These are phyloP conservation scores for Fusarium tuaranense DNA, from an alignment of 2,329 filamentous ascomycete genomes.

Conservation along the genomic window DNA sequence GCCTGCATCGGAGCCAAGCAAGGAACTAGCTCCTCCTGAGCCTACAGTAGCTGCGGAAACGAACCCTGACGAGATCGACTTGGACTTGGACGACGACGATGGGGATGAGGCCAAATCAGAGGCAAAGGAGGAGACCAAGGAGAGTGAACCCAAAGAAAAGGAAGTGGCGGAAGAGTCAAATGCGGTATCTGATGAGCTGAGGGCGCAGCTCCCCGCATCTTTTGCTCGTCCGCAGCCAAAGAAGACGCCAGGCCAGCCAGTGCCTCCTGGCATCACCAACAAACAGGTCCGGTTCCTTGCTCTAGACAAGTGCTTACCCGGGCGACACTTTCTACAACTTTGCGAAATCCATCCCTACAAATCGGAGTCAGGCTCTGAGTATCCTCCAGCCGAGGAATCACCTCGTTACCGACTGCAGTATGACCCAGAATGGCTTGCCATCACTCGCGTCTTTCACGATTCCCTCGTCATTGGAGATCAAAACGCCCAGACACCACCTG, in stretches of 20 bases:
- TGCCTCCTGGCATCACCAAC: constrained; percentile 81
- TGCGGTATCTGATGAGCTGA: constrained; percentile 71
- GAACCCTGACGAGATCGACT: constrained; percentile 78
- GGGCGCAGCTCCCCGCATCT: constrained; percentile 80
- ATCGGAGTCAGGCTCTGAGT: constrained; percentile 36
- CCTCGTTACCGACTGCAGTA: constrained; percentile 76
- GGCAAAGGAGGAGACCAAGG: neutral
- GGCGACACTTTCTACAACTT: constrained; percentile 85
- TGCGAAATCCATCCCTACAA: constrained; percentile 69
- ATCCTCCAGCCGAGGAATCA: constrained; percentile 32
- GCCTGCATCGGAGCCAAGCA: constrained; percentile 18
- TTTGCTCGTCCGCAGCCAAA: constrained; percentile 66
- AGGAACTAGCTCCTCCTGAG: constrained; percentile 3
- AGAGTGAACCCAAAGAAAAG: constrained; percentile 3
- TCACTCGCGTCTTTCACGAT: constrained; percentile 82
- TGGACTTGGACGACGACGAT: constrained; percentile 71
- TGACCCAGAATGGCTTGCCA: constrained; percentile 95
- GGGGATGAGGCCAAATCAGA: constrained; percentile 23
- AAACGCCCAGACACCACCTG: constrained; percentile 61
- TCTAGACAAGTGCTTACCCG: constrained; percentile 88
- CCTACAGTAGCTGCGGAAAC: constrained; percentile 33
- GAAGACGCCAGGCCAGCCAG: constrained; percentile 67
- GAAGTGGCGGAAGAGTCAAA: constrained; percentile 35
- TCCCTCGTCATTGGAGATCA: constrained; percentile 74
- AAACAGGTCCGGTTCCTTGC: constrained; percentile 85